Conservation (phyloP, 352 stramenopile species). For the Globisporangium sylvaticum region DNA sequence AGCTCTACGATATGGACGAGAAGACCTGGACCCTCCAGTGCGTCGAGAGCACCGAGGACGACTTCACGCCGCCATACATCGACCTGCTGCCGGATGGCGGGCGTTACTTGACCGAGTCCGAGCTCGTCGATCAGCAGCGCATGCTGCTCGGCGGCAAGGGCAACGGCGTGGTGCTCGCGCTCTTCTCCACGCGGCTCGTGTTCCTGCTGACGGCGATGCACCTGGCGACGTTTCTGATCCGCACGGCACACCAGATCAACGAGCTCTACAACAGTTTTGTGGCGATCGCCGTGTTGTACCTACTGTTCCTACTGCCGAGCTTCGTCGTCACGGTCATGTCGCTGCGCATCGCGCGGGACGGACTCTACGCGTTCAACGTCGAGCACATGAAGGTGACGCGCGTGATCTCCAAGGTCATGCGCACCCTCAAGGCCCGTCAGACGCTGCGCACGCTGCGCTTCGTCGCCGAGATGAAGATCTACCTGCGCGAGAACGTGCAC, state of each 20-base stretch:
- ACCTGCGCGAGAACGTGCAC: slow-evolving; percentile 53
- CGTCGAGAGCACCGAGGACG: slow-evolving; percentile 17
- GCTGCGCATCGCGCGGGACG: slow-evolving; percentile 57
- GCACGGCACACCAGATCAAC: slow-evolving; percentile 38
- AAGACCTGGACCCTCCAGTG: slow-evolving; percentile 45
- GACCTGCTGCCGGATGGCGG: slow-evolving; percentile 35
- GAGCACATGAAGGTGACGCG: slow-evolving; percentile 68
- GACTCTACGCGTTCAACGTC: slow-evolving; percentile 70
- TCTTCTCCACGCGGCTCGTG: slow-evolving; percentile 66
- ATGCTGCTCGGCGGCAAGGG: slow-evolving; percentile 34
- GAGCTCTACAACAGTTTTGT: slow-evolving; percentile 14
- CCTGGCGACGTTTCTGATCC: slow-evolving; percentile 57
- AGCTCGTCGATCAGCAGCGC: slow-evolving; percentile 38
- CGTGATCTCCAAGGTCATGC: slow-evolving; percentile 65
- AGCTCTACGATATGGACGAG: slow-evolving; percentile 30
- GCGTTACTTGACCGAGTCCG: slow-evolving; percentile 30
- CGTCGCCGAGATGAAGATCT: slow-evolving; percentile 78
- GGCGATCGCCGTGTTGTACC: slow-evolving; percentile 26
- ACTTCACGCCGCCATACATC: slow-evolving; percentile 53
- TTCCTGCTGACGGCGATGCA: slow-evolving; percentile 75
- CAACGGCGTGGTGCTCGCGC: slow-evolving; percentile 53
- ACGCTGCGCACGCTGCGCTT: slow-evolving; percentile 74
- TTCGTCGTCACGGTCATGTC: slow-evolving; percentile 62
- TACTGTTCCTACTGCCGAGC: slow-evolving; percentile 52
- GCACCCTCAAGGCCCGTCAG: slow-evolving; percentile 55